Evolutionary conservation across 2,329 filamentous ascomycete genomes (phyloP), one percentile per base, ranked within the genome.

Genomic region (Colletotrichum sp.): DNA sequence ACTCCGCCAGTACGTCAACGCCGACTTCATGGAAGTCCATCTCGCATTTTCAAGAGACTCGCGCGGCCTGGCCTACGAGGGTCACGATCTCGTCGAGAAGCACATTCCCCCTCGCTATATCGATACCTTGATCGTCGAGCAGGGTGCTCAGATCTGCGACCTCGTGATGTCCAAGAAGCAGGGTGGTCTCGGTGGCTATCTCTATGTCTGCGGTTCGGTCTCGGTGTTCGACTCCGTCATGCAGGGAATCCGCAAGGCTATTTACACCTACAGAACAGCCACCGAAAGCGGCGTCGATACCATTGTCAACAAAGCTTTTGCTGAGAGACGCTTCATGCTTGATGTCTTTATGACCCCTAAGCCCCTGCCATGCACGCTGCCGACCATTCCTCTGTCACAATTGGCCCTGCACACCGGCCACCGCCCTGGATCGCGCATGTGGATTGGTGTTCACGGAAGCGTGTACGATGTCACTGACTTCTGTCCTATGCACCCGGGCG

Each of bases 301-400:
- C 24, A 87, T 91, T 59, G 80, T 91, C 70, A 87, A 88, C 78
- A 88, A 87, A 36, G 89, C 89, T 0, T 90, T 91, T 76, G 89
- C 89, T 0, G 89, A 91, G 80, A 84, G 89, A 2, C 85, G 89
- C 12, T 89, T 91, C 78, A 91, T 91, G 89, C 81, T 90, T 0
- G 89, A 91, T 72, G 88, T 91, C 55, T 91, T 91, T 80, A 90
- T 90, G 89, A 88, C 88, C 2, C 89, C 89, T 1, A 89, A 88
- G 74, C 86, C 89, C 0, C 84, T 90, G 5, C 87, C 89, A 0
- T 89, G 87, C 80, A 88, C 89, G 60, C 82, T 87, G 2, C 87
- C 88, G 0, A 88, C 87, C 0, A 89, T 90, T 24, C 85, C 89
- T 0, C 81, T 89, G 4, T 90, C 89, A 0, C 84, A 88, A 73